A percentile compares a stretch with the other conserved stretches of the same genome.
Evolutionary conservation across 83 land plant species (phyloP).

Genomic region (Diphasiastrum complanatum): DNA sequence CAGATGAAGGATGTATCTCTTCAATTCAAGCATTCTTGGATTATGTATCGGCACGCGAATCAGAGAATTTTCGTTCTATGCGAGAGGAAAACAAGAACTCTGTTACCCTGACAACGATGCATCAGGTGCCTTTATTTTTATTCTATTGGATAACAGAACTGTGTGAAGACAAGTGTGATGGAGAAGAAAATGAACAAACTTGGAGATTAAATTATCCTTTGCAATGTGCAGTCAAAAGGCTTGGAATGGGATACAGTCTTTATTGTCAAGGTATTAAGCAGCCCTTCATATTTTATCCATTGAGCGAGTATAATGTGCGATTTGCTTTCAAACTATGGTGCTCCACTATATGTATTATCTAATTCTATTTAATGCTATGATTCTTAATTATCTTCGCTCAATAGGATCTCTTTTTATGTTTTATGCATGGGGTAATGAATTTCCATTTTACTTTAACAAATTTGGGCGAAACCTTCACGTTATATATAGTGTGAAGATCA

Average conservation of each 20-base stretch:
- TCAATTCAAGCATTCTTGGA: slow-evolving; percentile 62
- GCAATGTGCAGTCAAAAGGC: slow-evolving; percentile 79
- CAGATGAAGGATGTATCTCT: slow-evolving; percentile 42
- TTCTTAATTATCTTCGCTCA: too few relatives aligned
- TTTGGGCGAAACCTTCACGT: too few relatives aligned
- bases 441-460: too few relatives aligned
- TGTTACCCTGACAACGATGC: slow-evolving; percentile 92
- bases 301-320: not conserved
- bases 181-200: not conserved
- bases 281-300: not conserved
- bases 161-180: slow-evolving; percentile 1
- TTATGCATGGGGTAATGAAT: too few relatives aligned
- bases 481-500: not conserved
- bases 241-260: slow-evolving; percentile 96
- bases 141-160: not conserved
- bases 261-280: slow-evolving; percentile 73
- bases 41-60: slow-evolving; percentile 58
- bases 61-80: slow-evolving; percentile 60
- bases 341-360: not conserved
- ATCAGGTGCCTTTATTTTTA: slow-evolving; percentile 57
- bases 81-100: slow-evolving; percentile 70
- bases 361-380: too few relatives aligned
- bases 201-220: not conserved
- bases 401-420: too few relatives aligned
- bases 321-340: not conserved